Evolutionary conservation across 345 rosid species (phyloP), one percentile per base, ranked within the genome.

Genomic region (Salix viminalis): DNA sequence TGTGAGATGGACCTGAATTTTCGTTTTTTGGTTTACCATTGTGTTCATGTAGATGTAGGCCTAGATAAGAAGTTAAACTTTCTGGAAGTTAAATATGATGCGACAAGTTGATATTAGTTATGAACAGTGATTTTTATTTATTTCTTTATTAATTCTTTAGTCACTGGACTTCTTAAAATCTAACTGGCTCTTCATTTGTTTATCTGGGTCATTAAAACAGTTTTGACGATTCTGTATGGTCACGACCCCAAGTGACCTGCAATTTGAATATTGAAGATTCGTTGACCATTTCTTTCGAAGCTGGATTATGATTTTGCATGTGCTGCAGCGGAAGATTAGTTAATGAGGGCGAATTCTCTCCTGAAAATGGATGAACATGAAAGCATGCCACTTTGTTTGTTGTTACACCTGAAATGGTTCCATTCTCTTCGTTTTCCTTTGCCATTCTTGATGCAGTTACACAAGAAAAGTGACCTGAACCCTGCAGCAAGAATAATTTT

Each of bases 351-450:
- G 69, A 26, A 12, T 13, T 21, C 62, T 26, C 70, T 64, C 28
- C 28, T 44, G 37, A 39, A 23, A 46, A 44, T 41, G 9, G 50
- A 62, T 62, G 48, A 65, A 70, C 64, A 77, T 54, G 48, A 77
- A 81, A 81, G 64, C 76, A 32, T 65, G 44, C 42, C 76, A 58
- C 39, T 65, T 44, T 71, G 26, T 9, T 58, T 78, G 39, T 32
- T 21, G 32, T 23, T 56, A 24, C 62, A 12, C 28, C 32, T 65
- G 60, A 64, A 18, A 44, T 19, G 70, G 50, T 19, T 65, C 42
- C 4, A 61, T 16, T 37, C 26, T 60, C 54, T 73, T 39, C 52
- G 6, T 41, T 24, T 36, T 16, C 50, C 2, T 24, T 58, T 39
- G 8, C 32, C 62, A 16, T 7, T 46, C 19, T 18, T 24, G 46